Evolutionary conservation across 768 basidiomycete species (phyloP), one percentile per base, ranked within the genome.

Genomic region (Boletus rubescentipes): DNA sequence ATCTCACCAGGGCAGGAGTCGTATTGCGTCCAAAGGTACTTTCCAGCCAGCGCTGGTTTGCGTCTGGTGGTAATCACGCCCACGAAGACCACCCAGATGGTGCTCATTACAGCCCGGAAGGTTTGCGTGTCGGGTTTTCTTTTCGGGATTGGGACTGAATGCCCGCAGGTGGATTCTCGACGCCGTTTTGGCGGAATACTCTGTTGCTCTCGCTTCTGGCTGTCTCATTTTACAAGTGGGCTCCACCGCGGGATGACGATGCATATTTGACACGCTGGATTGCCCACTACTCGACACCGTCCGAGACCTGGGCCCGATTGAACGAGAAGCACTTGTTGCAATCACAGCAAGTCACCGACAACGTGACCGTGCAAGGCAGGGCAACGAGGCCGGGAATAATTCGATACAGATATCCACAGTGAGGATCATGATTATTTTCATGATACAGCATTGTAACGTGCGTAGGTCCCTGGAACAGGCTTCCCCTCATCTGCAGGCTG

Each of bases 391-490:
- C 77, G 46, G 57, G 55, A 15, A 77, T 87, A 36, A 82, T 84
- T 66, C 79, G 87, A 37, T 85, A 81, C 66, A 78, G 86, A 60
- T 87, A 84, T 67, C 85, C 89, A 49, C 85, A 88, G 90, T 92
- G 60, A 69, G 88, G 79, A 36, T n/a, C 46, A 23, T 20, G 35
- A 12, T 39, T 31, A 9, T 20, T 40, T 41, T n/a, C 21, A 23
- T 20, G 34, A 50, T 49, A 30, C 43, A 35, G 51, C 46, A 35
- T 40, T 10, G 21, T 52, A 31, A 58, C 32, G 16, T 54, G 53
- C 12, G 7, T 63, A 89, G 87, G 63, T 66, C 74, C 9, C 70
- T 90, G 30, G 79, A 80, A 26, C 80, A 84, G 64, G 73, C 70
- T 2, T 89, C 88, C 16, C 78, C 87, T 21, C 84, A 85, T 71